phyloP scores from a whole-genome alignment of 371 early-diverging fungal species.

The Circinella minor region DNA sequence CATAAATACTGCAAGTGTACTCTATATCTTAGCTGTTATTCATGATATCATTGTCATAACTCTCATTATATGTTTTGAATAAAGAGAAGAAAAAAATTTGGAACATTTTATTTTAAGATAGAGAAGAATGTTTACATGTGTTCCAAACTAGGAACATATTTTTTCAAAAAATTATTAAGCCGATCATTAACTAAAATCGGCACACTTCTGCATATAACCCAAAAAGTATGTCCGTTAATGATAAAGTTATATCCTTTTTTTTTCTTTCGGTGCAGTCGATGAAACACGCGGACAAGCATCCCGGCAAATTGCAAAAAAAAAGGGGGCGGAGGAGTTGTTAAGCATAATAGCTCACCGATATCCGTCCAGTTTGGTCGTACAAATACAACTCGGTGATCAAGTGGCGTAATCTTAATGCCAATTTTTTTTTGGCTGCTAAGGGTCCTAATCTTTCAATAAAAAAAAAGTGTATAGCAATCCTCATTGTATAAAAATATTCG shows the following conservation, averaged over 20 bases:
- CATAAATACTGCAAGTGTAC: no score
- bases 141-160: conserved; percentile 1
- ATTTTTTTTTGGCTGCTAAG: neutral
- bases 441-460: neutral
- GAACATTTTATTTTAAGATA: neutral
- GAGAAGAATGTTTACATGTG: conserved; percentile 1
- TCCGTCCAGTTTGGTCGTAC: neutral
- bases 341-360: neutral
- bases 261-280: conserved; percentile 8
- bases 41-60: no score
- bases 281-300: conserved; percentile 10
- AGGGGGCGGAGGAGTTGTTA: no score
- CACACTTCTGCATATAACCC: conserved; percentile 1
- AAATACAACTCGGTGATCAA: conserved; percentile 2
- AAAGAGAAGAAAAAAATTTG: neutral
- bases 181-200: conserved; percentile 6
- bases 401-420: conserved; percentile 3
- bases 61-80: neutral
- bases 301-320: neutral
- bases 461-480: neutral
- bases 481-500: neutral
- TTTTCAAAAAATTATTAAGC: neutral
- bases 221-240: conserved; percentile 3
- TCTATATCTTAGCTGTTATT: no score
- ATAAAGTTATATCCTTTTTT: neutral